Evolutionary conservation across 108 stramenopile genomes (phyloP), one percentile per base, ranked within the genome.

Genomic region (Bacterosira constricta): DNA sequence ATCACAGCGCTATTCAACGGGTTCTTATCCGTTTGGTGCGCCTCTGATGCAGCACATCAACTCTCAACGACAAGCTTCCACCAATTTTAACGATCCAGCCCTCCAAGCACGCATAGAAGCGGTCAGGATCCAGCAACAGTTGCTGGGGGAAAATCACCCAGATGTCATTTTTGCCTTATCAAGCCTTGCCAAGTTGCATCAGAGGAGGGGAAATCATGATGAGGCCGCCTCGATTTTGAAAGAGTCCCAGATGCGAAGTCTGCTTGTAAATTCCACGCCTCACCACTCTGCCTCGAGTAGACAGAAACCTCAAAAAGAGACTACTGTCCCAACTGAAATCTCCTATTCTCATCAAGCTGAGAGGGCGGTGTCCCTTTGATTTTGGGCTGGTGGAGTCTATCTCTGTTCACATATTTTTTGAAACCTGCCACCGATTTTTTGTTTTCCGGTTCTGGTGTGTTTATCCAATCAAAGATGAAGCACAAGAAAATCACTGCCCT

Each of bases 161-260:
- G 83, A 84, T 65, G 83, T 84, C 11, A 47, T 84, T 39, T 84
- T 84, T 80, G 62, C 83, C 32, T 49, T 84, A 8, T 42, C 59
- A 35, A 51, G 71, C 26, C 62, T 84, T 10, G 79, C 79, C 31
- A 76, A 76, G 50, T 26, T 68, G 31, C 53, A 66, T 3, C 59
- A 68, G 36, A 66, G 60, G 49, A 35, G 66, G 1, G 75, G 75
- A 23, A 59, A 76, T 53, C 66, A 66, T 26, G 36, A 23, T 13
- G 60, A 58, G 50, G 66, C 66, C 0, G 44, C 61, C 1, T 59
- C 51, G 12, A 68, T 76, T 38, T 11, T 53, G 60, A 58, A 60
- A 23, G 75, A 76, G 52, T 47, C 38, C 13, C 66, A 76, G 41
- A 39, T 63, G 52, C 52, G 75, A 53, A 54, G 59, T 7, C 30